Evolutionary conservation across 805 yeast species (phyloP), one percentile per base, ranked within the genome.

Genomic region (Wickerhamiella siamensis): DNA sequence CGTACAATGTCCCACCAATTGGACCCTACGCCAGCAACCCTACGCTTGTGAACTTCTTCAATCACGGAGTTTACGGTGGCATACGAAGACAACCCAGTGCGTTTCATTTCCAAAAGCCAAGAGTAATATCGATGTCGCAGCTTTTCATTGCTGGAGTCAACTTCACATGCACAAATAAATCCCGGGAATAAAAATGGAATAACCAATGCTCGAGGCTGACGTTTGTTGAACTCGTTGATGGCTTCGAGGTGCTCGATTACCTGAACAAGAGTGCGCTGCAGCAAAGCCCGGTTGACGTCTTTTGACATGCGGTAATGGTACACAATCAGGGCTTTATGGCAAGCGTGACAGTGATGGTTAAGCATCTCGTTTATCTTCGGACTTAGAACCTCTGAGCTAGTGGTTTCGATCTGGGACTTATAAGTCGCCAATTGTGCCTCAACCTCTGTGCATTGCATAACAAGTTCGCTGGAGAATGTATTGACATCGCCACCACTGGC

Each of bases 181-280:
- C 91, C 93, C 54, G 81, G 88, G 91, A 94, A 84, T 51, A 83
- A 75, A 27, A 83, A 62, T 3, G 95, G 94, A 29, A 79, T 73
- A 39, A 75, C 74, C 17, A 79, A 70, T 1, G 78, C 75, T 15
- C 63, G 58, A 2, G 49, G 47, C 5, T 70, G 69, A 12, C 39
- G 37, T 29, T 22, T 32, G 27, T 78, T 74, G 38, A 82, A 62
- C 33, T 58, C 55, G 43, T 76, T 81, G 42, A 84, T 71, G 43
- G 69, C 65, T 51, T 78, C 75, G 49, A 83, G 61, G 54, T 79
- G 84, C 19, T 66, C 62, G 39, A 83, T 64, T 2, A 82, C 80
- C 31, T 67, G 64, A 34, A 64, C 69, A 2, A 82, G 83, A 42
- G 75, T 67, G 14, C 67, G 66, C 54, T 82, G 87, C n/a, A 81